Base-by-base conservation (phyloP, 345 rosid species). In the Arabidopsis arenosa region DNA sequence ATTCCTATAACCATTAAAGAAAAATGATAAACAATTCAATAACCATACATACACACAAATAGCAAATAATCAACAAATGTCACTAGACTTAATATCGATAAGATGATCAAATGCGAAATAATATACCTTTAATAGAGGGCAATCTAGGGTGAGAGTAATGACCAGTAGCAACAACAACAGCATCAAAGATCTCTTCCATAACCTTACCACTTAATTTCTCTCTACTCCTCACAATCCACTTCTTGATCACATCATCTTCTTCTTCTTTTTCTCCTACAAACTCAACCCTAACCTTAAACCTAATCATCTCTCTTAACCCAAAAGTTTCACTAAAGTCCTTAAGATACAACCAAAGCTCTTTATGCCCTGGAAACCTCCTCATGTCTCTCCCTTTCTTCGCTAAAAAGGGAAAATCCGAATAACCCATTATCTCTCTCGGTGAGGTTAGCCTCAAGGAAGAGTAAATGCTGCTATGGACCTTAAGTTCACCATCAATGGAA, bases 381-480 rank as follows among this genome's bases (percentile, higher is more conserved):
- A 45, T 63, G 48, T 93, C 98, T 62, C 96, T 85, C 1, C 85
- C 91, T 78, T 85, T 87, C 86, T 90, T 90, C 43, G 85, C 81
- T 78, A 82, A 28, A 77, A 93, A 91, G 0, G 98, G 98, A 66
- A 91, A 93, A 77, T 93, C 98, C 1, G 88, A 86, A 70, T 52
- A 91, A 10, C 98, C 98, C 97, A 90, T 93, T 75, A 88, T 87
- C 77, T 93, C 98, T 78, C 97, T 88, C 0, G 98, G 97, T 12
- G 94, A 88, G 2, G 75, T 63, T 18, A 86, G 75, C 80, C 98
- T 84, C 49, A 93, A 74, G 15, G 98, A 93, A 7, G 80, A 81
- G 77, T 93, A 93, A n/a, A 93, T 80, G 81, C 98, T 93, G 43
- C 98, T 91, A 47, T 93, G 98, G 32, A 87, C 90, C 53, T 80